These are phyloP conservation scores for Solanum chaucha DNA, from an alignment of 257 asterid genomes.

Conservation along the genomic window DNA sequence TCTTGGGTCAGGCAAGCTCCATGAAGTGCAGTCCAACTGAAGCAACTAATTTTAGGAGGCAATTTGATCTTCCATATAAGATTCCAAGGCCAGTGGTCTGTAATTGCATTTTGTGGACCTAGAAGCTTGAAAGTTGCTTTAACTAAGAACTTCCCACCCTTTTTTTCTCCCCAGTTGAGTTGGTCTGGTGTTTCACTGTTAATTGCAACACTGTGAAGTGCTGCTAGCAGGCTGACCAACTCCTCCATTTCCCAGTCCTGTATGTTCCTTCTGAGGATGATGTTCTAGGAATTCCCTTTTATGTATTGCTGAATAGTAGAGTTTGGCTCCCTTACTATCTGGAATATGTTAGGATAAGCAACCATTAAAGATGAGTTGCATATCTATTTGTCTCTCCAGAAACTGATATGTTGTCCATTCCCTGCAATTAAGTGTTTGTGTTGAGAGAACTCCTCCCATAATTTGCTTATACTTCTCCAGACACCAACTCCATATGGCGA, in stretches of 20 bases:
- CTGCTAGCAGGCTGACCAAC: not conserved
- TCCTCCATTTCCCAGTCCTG: not conserved
- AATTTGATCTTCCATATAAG: not conserved
- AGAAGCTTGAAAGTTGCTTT: not conserved
- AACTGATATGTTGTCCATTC: not conserved
- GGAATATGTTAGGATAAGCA: not conserved
- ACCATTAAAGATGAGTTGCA: too few relatives aligned
- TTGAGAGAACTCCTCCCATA: not conserved
- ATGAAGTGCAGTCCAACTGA: not conserved
- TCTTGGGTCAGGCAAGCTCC: not conserved
- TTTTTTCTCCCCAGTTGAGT: not conserved
- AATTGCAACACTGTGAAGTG: not conserved
- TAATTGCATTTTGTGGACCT: not conserved
- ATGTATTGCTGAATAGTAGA: not conserved
- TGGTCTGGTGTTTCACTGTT: not conserved
- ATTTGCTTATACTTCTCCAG: not conserved
- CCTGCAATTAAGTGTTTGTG: not conserved
- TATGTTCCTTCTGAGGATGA: not conserved
- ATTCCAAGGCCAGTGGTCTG: not conserved
- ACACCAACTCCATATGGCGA: not conserved
- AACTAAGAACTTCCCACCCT: not conserved
- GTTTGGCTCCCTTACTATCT: not conserved
- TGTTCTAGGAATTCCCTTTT: not conserved
- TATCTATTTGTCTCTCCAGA: not conserved
- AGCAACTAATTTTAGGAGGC: not conserved